Conservation (phyloP, 2,329 filamentous ascomycete species). For the Claviceps sp. region DNA sequence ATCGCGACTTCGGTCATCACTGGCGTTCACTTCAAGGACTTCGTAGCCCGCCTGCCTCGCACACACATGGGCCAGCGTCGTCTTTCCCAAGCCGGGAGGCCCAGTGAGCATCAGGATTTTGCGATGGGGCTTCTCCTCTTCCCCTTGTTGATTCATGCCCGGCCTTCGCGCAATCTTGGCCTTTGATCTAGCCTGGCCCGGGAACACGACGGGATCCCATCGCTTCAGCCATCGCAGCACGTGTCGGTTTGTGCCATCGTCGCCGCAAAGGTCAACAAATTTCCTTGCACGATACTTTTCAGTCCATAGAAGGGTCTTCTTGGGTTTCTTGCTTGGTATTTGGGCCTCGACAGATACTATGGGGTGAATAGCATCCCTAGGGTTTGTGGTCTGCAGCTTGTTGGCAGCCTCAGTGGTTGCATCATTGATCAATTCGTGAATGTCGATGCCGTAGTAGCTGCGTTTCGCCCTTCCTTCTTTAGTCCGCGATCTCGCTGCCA, state of each 20-base stretch:
- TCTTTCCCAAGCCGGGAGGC: constrained; percentile 88
- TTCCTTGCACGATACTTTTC: constrained; percentile 91
- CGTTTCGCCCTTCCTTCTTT: constrained; percentile 55
- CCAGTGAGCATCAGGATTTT: constrained; percentile 88
- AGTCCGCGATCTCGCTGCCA: constrained; percentile 52
- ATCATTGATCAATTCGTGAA: constrained; percentile 67
- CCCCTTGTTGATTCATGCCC: constrained; percentile 27
- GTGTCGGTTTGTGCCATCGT: constrained; percentile 81
- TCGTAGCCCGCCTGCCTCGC: constrained; percentile 93
- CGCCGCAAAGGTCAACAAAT: constrained; percentile 87
- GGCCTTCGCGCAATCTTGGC: constrained; percentile 29
- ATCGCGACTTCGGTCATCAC: constrained; percentile 79
- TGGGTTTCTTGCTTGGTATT: constrained; percentile 24
- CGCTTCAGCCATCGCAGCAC: constrained; percentile 88
- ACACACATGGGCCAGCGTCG: constrained; percentile 90
- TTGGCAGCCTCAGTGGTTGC: constrained; percentile 46
- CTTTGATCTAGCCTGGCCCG: constrained; percentile 52
- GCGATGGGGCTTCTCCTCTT: constrained; percentile 64
- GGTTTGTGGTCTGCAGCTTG: constrained; percentile 13
- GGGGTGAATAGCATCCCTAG: constrained; percentile 18
- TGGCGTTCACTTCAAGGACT: constrained; percentile 93
- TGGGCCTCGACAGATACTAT: constrained; percentile 30
- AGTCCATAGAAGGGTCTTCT: constrained; percentile 65
- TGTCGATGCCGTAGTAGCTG: constrained; percentile 85
- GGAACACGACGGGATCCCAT: constrained; percentile 91